Conservation (phyloP, 2,329 filamentous ascomycete species). For the Beauveria pseudobassiana region DNA sequence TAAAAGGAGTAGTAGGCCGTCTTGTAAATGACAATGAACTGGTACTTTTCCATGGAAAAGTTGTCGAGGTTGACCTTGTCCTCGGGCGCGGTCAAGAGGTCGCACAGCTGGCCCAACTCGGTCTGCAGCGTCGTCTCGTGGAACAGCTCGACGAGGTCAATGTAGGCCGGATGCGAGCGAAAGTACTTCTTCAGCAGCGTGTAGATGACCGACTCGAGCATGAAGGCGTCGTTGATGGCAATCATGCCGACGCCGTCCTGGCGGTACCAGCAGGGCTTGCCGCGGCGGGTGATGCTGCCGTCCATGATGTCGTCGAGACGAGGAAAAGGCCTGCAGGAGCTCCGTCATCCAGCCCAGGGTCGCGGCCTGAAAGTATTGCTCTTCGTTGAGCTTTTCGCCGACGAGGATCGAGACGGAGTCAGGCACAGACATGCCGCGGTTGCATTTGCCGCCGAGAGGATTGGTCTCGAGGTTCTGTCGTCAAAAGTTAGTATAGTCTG, state of each 20-base stretch:
- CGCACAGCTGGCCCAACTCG: conserved; percentile 89
- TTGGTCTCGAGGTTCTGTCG: conserved; percentile 74
- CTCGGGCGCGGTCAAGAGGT: conserved; percentile 92
- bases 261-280: conserved; percentile 94
- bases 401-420: conserved; percentile 81
- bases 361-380: conserved; percentile 83
- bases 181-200: conserved; percentile 90
- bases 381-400: conserved; percentile 59
- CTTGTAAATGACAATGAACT: conserved; percentile 99
- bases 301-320: conserved; percentile 99
- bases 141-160: conserved; percentile 92
- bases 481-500: background rate
- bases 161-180: conserved; percentile 75
- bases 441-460: conserved; percentile 91
- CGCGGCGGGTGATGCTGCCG: conserved; percentile 84
- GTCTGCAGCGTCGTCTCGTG: conserved; percentile 92
- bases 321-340: conserved; percentile 98
- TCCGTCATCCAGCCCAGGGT: conserved; percentile 96
- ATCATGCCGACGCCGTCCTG: conserved; percentile 85
- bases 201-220: conserved; percentile 90
- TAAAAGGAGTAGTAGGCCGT: conserved; percentile 99
- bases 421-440: conserved; percentile 95
- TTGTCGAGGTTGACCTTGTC: conserved; percentile 88
- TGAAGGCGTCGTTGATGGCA: conserved; percentile 96
- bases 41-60: conserved; percentile 92